These are phyloP conservation scores for Trifolium dubium DNA, from an alignment of 306 rosid species.

Conservation along the genomic window DNA sequence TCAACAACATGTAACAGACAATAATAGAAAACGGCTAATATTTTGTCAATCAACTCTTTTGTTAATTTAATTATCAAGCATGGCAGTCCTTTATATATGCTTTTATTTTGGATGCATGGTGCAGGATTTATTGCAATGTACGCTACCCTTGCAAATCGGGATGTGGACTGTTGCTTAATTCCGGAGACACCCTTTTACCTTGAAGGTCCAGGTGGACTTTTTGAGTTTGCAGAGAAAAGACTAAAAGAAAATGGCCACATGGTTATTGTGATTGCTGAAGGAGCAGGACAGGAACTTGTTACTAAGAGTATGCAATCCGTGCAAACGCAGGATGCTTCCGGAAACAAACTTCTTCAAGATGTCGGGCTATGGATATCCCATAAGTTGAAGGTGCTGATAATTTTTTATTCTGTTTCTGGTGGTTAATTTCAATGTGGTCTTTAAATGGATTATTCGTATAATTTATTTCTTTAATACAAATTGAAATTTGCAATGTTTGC, in stretches of 20 bases:
- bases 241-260: constrained; percentile 89
- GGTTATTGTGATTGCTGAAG: constrained; percentile 97
- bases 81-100: neutral
- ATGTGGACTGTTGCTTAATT: constrained; percentile 95
- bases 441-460: neutral
- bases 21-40: no score
- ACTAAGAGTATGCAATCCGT: constrained; percentile 59
- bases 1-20: no score
- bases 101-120: constrained; percentile 35
- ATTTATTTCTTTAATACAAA: constrained; percentile 15
- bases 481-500: neutral
- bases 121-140: constrained; percentile 95
- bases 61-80: no score
- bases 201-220: constrained; percentile 94
- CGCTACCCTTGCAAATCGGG: constrained; percentile 97
- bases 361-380: constrained; percentile 94
- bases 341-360: constrained; percentile 95
- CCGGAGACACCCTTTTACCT: constrained; percentile 94
- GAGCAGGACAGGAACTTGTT: constrained; percentile 90
- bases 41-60: no score
- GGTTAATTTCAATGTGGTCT: constrained; percentile 6
- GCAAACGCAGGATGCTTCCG: constrained; percentile 82
- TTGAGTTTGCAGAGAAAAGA: constrained; percentile 70
- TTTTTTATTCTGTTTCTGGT: constrained; percentile 11
- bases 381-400: constrained; percentile 69